Evolutionary conservation across 2,329 filamentous ascomycete species (phyloP).

Genomic region (Colletotrichum eleusines): DNA sequence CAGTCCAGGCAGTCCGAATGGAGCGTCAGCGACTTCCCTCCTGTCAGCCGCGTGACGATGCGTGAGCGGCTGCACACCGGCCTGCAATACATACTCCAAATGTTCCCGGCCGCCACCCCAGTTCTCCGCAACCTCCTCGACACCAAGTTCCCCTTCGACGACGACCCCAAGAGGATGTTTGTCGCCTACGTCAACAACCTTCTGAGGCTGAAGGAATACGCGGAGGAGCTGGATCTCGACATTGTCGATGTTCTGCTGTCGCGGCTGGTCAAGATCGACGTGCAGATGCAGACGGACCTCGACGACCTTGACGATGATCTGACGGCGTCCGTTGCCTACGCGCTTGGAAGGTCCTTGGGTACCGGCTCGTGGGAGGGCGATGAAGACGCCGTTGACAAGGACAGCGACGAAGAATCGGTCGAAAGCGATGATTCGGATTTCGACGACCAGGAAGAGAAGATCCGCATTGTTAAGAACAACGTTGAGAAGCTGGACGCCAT

Average conservation of each 20-base stretch:
- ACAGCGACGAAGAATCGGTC: slow-evolving; percentile 78
- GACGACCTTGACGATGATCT: slow-evolving; percentile 93
- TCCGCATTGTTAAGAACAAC: slow-evolving; percentile 81
- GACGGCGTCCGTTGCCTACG: slow-evolving; percentile 77
- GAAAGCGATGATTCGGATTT: slow-evolving; percentile 77
- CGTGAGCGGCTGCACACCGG: slow-evolving; percentile 81
- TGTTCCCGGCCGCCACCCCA: slow-evolving; percentile 83
- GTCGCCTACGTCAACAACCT: slow-evolving; percentile 91
- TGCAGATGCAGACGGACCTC: slow-evolving; percentile 92
- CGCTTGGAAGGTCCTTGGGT: slow-evolving; percentile 55
- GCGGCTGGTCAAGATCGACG: slow-evolving; percentile 91
- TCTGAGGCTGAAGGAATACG: slow-evolving; percentile 80
- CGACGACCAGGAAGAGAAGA: slow-evolving; percentile 70
- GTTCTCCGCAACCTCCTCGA: slow-evolving; percentile 76
- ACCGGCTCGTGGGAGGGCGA: slow-evolving; percentile 61
- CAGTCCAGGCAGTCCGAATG: slow-evolving; percentile 61
- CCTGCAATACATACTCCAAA: slow-evolving; percentile 79
- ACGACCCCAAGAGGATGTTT: slow-evolving; percentile 82
- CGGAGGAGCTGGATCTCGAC: slow-evolving; percentile 81
- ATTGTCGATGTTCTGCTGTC: slow-evolving; percentile 87
- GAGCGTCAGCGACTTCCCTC: slow-evolving; percentile 64
- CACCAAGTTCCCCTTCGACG: slow-evolving; percentile 79
- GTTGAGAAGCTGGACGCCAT: slow-evolving; percentile 93
- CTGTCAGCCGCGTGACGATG: slow-evolving; percentile 73
- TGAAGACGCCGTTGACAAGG: slow-evolving; percentile 68